Percentiles rank a stretch among this genome's conserved stretches.
phyloP scores from a whole-genome alignment of 106 monocot species.

The Allium cepa region DNA sequence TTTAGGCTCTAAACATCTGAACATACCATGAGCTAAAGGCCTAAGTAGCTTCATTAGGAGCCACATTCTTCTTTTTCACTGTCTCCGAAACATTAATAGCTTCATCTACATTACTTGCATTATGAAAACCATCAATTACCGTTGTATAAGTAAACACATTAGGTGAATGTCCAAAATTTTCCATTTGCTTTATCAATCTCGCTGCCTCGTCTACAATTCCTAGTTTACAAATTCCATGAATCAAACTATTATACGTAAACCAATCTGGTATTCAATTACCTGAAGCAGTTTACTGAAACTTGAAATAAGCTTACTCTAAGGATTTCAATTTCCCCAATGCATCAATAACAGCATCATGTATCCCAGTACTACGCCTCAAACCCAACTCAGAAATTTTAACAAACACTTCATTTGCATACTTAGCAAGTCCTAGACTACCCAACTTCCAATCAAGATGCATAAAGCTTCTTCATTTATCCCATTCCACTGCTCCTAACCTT shows the following conservation, averaged over 20 bases:
- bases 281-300: conserved; percentile 86
- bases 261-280: conserved; percentile 67
- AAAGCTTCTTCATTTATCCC: conserved; percentile 56
- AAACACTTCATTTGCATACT: too few relatives aligned
- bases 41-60: conserved; percentile 69
- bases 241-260: conserved; percentile 84
- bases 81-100: conserved; percentile 44
- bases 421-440: too few relatives aligned
- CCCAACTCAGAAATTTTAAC: too few relatives aligned
- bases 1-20: conserved; percentile 30
- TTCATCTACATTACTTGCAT: conserved; percentile 59
- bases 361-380: conserved; percentile 45
- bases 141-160: conserved; percentile 92
- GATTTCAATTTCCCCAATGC: conserved; percentile 61
- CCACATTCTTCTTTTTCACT: conserved; percentile 56
- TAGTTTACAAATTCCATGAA: conserved; percentile 77
- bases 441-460: conserved; percentile 62
- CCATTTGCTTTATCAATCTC: conserved; percentile 78
- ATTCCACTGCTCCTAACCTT: conserved; percentile 44
- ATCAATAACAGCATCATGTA: conserved; percentile 74
- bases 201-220: conserved; percentile 78
- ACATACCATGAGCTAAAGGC: conserved; percentile 66
- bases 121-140: conserved; percentile 84
- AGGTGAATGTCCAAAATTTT: conserved; percentile 26
- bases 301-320: conserved; percentile 75